phyloP scores from a whole-genome alignment of 192 early-diverging fungal species.

The Coemansia sp. region DNA sequence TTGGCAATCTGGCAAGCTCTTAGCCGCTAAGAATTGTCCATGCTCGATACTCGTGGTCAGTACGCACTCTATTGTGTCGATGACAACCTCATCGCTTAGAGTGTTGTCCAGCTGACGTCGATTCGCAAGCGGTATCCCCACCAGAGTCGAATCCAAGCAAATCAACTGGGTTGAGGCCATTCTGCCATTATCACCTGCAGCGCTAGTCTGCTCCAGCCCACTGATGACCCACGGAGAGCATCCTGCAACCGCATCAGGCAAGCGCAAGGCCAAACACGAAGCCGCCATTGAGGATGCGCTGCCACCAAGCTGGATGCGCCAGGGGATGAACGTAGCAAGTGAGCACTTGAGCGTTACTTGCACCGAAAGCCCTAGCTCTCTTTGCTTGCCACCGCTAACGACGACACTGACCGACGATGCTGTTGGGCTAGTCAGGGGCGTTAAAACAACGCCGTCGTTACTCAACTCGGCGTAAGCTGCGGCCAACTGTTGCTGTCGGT shows the following conservation, averaged over 20 bases:
- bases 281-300: neutral
- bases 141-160: neutral
- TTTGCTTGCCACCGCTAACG: neutral
- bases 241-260: neutral
- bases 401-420: constrained; percentile 1
- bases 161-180: neutral
- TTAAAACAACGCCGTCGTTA: neutral
- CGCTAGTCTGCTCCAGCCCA: constrained; percentile 1
- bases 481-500: neutral
- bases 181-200: neutral
- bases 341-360: constrained; percentile 13
- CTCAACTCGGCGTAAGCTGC: neutral
- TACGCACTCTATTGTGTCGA: neutral
- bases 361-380: neutral
- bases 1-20: neutral
- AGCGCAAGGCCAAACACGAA: constrained; percentile 5
- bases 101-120: neutral
- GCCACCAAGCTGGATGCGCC: constrained; percentile 10
- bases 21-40: neutral
- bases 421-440: constrained; percentile 1
- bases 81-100: neutral
- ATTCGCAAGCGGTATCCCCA: neutral
- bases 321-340: constrained; percentile 14
- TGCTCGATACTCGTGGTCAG: neutral
- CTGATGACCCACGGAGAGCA: constrained; percentile 1